Evolutionary conservation across 2,329 filamentous ascomycete species (phyloP).

Genomic region (Talaromyces sp.): DNA sequence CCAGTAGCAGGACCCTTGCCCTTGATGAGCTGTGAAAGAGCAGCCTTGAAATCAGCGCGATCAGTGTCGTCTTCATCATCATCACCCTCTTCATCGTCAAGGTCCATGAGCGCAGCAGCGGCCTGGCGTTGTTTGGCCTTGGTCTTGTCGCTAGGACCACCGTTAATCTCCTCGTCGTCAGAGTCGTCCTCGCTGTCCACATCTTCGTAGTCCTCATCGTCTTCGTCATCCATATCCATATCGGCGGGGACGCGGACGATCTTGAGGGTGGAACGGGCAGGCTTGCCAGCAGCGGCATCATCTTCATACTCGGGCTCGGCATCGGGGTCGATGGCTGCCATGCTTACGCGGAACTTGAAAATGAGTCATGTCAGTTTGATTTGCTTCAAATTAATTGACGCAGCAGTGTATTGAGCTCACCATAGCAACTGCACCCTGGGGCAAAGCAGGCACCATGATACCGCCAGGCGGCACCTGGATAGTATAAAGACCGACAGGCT

Average conservation of each 20-base stretch:
- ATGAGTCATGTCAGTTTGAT: neutral
- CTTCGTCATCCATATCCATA: slow-evolving; percentile 52
- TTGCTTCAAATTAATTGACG: neutral
- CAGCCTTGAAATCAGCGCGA: slow-evolving; percentile 64
- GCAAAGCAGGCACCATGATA: slow-evolving; percentile 72
- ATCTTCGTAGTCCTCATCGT: slow-evolving; percentile 63
- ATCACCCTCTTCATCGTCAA: slow-evolving; percentile 65
- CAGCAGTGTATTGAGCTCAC: slow-evolving; percentile 56
- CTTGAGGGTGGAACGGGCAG: slow-evolving; percentile 83
- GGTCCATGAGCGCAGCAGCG: slow-evolving; percentile 72
- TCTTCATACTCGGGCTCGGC: slow-evolving; percentile 67
- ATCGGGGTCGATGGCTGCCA: slow-evolving; percentile 94
- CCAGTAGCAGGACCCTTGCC: slow-evolving; percentile 72
- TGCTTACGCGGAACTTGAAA: slow-evolving; percentile 86
- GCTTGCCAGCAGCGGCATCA: slow-evolving; percentile 59
- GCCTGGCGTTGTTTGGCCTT: slow-evolving; percentile 86
- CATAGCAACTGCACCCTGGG: slow-evolving; percentile 73
- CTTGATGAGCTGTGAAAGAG: slow-evolving; percentile 57
- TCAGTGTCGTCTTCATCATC: slow-evolving; percentile 57
- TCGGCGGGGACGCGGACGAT: slow-evolving; percentile 71
- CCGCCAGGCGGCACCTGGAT: slow-evolving; percentile 85
- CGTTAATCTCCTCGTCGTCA: slow-evolving; percentile 75
- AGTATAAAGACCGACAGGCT: slow-evolving; percentile 80
- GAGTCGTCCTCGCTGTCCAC: slow-evolving; percentile 52
- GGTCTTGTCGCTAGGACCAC: slow-evolving; percentile 84